Evolutionary conservation across 495 filamentous ascomycete genomes (phyloP), one percentile per base, ranked within the genome.

Genomic region (Ramalina peruviana): DNA sequence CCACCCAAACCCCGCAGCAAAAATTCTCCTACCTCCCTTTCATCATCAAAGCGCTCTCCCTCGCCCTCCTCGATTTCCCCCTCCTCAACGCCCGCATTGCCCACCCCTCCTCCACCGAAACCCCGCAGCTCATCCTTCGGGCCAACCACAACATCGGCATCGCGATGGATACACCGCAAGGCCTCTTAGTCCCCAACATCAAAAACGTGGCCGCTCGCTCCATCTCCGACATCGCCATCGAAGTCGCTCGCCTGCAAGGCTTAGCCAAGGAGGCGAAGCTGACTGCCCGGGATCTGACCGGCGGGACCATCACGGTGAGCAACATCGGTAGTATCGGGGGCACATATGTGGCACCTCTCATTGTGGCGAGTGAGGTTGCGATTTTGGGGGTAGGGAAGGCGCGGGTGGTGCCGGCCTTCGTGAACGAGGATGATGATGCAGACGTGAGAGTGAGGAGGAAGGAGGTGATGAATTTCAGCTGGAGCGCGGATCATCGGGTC

Each of bases 271-370:
- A 72, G 10, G 87, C 86, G 3, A 88, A 86, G 61, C 73, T 99
- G 6, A 73, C 80, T 0, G 69, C 81, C 4, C 72, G 78, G 9
- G 89, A 99, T 65, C 66, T 97, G 45, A 76, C 66, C 43, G 89
- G 89, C 30, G 88, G 88, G 3, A 96, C 92, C 0, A 88, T 99
- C 59, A 96, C 93, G 0, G 78, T 99, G 23, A 94, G 86, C 51
- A 99, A 99, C 59, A 89, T 99, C 52, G 93, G 93, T n/a, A 93
- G 79, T 54, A 88, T 99, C 38, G 93, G 93, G 16, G 93, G 93
- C 3, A 90, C 84, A 1, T 94, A 93, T 57, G 79, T 97, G 21
- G 78, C 81, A 4, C 93, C 93, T 1, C 81, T 99, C n/a, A 82
- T 97, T 51, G 83, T 93, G 21, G 77, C 21, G 17, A 82, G 72